A percentile compares a stretch with the other conserved stretches of the same genome.
Conservation (phyloP, 2,329 filamentous ascomycete species). For the Diaporthe australafricana region DNA sequence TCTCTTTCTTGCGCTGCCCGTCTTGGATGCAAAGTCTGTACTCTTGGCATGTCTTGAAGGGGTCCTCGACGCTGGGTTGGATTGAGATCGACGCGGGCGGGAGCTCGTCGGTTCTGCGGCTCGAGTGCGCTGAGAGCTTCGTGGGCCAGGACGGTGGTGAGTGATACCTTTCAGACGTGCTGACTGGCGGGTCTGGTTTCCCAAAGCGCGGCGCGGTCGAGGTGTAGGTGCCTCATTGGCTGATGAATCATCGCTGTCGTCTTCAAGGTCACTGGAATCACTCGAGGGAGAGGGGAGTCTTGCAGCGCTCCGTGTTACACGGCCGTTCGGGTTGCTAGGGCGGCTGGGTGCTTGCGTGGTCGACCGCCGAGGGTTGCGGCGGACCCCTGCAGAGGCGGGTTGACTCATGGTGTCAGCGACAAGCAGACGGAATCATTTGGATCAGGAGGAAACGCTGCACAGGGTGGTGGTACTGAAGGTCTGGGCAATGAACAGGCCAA, state of each 20-base stretch:
- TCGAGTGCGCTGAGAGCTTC: not conserved
- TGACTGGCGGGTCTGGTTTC: constrained; percentile 26
- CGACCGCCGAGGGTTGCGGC: constrained; percentile 36
- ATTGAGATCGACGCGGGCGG: constrained; percentile 8
- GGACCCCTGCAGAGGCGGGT: constrained; percentile 34
- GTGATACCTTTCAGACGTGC: constrained; percentile 29
- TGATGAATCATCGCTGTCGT: constrained; percentile 15
- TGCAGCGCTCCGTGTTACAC: constrained; percentile 36
- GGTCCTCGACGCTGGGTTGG: not conserved
- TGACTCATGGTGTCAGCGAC: constrained; percentile 35
- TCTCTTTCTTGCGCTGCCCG: constrained; percentile 24
- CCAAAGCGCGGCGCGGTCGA: constrained; percentile 5
- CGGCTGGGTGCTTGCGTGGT: constrained; percentile 28
- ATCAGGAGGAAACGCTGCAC: not conserved
- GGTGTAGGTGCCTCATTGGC: constrained; percentile 11
- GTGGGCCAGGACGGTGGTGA: constrained; percentile 16
- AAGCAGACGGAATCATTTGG: constrained; percentile 15
- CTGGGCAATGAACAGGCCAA: not conserved
- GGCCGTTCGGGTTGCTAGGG: constrained; percentile 30
- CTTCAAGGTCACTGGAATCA: constrained; percentile 14
- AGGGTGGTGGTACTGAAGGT: not conserved
- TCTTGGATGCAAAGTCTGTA: not conserved
- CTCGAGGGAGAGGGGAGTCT: constrained; percentile 30
- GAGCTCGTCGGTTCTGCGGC: constrained; percentile 4
- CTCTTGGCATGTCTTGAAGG: constrained; percentile 26